phyloP scores from a whole-genome alignment of 371 early-diverging fungal species.

The Mucor circinelloides region DNA sequence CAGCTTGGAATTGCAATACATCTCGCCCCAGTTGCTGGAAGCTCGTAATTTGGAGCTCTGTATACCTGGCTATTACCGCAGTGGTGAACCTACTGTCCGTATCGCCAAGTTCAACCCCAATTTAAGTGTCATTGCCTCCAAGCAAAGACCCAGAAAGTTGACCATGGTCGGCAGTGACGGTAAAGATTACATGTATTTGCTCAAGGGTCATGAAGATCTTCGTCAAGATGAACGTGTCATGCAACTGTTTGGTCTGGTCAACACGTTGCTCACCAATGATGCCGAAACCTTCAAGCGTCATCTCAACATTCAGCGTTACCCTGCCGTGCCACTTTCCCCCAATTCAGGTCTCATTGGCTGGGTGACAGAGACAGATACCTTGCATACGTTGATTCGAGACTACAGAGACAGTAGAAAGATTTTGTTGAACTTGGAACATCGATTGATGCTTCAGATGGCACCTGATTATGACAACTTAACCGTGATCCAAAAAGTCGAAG shows the following conservation, averaged over 20 bases:
- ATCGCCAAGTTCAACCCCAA: constrained; percentile 86
- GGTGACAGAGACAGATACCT: constrained; percentile 94
- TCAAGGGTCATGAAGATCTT: constrained; percentile 98
- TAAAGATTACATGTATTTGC: constrained; percentile 85
- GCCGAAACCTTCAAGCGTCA: constrained; percentile 94
- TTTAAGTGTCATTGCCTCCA: constrained; percentile 88
- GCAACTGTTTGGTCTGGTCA: constrained; percentile 98
- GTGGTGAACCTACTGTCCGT: constrained; percentile 85
- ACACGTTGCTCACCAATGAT: constrained; percentile 86
- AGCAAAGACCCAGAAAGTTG: constrained; percentile 91
- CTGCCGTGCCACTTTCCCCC: constrained; percentile 95
- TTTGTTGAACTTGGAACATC: constrained; percentile 90
- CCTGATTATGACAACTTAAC: constrained; percentile 94
- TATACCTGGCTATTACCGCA: constrained; percentile 92
- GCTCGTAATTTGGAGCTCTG: constrained; percentile 89
- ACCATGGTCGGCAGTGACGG: constrained; percentile 91
- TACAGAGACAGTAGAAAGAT: constrained; percentile 91
- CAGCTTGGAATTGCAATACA: constrained; percentile 87
- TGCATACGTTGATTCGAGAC: constrained; percentile 89
- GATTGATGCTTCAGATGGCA: constrained; percentile 93
- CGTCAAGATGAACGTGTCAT: constrained; percentile 99
- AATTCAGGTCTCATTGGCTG: constrained; percentile 97
- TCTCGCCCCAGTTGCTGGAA: constrained; percentile 87
- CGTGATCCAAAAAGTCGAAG: constrained; percentile 93
- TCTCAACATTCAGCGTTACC: constrained; percentile 89